phyloP scores from a whole-genome alignment of 1,284 basidiomycete genomes.

The Xerocomus minutiporus region DNA sequence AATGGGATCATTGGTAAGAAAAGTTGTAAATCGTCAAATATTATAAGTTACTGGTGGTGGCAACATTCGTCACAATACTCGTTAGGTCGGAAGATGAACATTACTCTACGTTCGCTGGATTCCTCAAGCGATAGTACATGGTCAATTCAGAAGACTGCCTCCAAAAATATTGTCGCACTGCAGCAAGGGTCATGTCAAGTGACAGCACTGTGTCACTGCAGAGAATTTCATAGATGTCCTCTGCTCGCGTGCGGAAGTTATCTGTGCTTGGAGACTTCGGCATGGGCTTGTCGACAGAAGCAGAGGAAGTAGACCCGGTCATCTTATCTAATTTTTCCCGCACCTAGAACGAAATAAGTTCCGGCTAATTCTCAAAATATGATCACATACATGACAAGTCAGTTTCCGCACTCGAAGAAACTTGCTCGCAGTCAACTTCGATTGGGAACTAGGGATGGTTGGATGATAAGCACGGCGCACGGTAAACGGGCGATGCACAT shows the following conservation, averaged over 20 bases:
- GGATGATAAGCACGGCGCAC: slow-evolving; percentile 7
- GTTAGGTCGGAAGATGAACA: slow-evolving; percentile 6
- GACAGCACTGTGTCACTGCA: slow-evolving; percentile 82
- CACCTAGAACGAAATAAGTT: slow-evolving; percentile 45
- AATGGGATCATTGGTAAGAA: neutral
- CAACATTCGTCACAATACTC: slow-evolving; percentile 1
- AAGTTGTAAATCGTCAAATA: slow-evolving; percentile 18
- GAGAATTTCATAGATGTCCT: slow-evolving; percentile 82
- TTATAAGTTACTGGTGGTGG: slow-evolving; percentile 19
- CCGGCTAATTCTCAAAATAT: neutral
- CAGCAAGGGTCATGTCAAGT: slow-evolving; percentile 82
- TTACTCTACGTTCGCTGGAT: slow-evolving; percentile 1
- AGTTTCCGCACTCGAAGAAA: slow-evolving; percentile 85
- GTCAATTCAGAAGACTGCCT: slow-evolving; percentile 74
- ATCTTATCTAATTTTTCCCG: slow-evolving; percentile 82
- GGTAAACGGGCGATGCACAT: slow-evolving; percentile 1
- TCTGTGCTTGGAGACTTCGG: slow-evolving; percentile 21
- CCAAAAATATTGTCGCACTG: slow-evolving; percentile 86
- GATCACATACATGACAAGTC: slow-evolving; percentile 64
- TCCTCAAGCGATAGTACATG: slow-evolving; percentile 73
- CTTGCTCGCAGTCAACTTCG: slow-evolving; percentile 83
- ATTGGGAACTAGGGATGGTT: slow-evolving; percentile 52
- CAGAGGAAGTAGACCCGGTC: slow-evolving; percentile 23
- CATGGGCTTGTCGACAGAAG: slow-evolving; percentile 41
- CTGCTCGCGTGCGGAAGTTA: slow-evolving; percentile 41